A percentile compares a stretch with the other conserved stretches of the same genome.
Evolutionary conservation across 768 basidiomycete species (phyloP).

Genomic region (Cystoderma amianthinum): DNA sequence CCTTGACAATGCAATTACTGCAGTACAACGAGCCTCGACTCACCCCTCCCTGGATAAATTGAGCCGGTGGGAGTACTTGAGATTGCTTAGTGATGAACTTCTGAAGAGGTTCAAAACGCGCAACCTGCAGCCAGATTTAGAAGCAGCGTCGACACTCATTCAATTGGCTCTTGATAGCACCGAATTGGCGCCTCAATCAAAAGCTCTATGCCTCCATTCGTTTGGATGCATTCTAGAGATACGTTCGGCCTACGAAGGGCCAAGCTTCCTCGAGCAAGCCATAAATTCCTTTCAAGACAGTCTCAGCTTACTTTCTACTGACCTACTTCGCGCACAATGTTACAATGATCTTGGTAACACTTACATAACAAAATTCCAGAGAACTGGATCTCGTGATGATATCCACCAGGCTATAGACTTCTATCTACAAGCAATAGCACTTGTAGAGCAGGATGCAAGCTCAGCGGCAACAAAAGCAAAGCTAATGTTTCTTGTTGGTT

Average conservation of each 20-base stretch:
- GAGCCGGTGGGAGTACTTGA: too few species aligned
- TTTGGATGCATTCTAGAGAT: conserved; percentile 6
- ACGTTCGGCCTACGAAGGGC: conserved; percentile 1
- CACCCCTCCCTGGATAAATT: too few species aligned
- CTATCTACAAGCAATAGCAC: conserved; percentile 4
- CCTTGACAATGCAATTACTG: conserved; percentile 6
- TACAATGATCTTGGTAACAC: conserved; percentile 7
- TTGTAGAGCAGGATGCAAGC: neutral
- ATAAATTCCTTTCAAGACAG: too few species aligned
- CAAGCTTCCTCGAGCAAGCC: too few species aligned
- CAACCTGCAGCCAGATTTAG: too few species aligned
- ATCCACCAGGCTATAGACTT: conserved; percentile 4
- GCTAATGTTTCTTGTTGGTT: conserved; percentile 3
- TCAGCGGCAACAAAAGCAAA: conserved; percentile 2
- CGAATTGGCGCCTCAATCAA: neutral
- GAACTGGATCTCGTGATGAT: conserved; percentile 4
- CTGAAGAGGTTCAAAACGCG: too few species aligned
- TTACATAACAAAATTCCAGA: conserved; percentile 2
- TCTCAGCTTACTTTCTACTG: too few species aligned
- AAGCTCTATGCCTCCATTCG: conserved; percentile 2
- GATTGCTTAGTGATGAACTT: too few species aligned
- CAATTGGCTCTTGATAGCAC: conserved; percentile 3
- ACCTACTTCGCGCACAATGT: too few species aligned
- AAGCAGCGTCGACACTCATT: conserved; percentile 5
- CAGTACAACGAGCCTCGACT: too few species aligned